Evolutionary conservation across 2,329 filamentous ascomycete species (phyloP), one percentile per base, ranked within the genome.

Genomic region (Hysterium pulicare): DNA sequence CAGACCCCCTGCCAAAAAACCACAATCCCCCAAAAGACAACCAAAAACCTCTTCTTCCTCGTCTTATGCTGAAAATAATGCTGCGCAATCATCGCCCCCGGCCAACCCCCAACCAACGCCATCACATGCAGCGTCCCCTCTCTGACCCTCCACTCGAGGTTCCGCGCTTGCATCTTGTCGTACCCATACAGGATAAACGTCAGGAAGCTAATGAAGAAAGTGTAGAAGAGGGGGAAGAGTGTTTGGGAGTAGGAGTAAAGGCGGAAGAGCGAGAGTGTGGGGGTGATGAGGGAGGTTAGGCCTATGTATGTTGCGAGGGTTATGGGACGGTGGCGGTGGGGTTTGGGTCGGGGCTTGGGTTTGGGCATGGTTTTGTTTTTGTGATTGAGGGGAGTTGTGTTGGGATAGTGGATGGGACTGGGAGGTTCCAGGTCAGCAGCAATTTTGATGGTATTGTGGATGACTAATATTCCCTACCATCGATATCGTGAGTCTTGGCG

Each of bases 221-320:
- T 53, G 36, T 57, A 65, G 3, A 44, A 32, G 15, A 54, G 6
- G 0, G 55, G 53, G 2, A 52, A 34, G 0, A 54, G 8, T 1
- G 54, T 53, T 2, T 46, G 46, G 26, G 55, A 49, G 33, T 36
- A 19, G 8, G 42, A 26, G 41, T 51, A 54, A 4, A 59, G 38
- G 61, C 66, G 43, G 63, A 74, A 8, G 69, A 77, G 45, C 67
- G 74, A 49, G 73, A 79, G 16, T 71, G 79, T 28, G 72, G 79
- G 43, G 74, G 85, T 40, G 62, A 80, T 19, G 73, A 84, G 46
- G 3, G 59, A 55, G 13, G 43, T 41, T 6, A 49, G 36, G 9
- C 61, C 62, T 5, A 49, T 47, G 5, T 47, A 22, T 7, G 61
- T 62, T 16, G 58, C 54, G 16, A 49, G 5, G 0, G 59, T 61